Evolutionary conservation across 176 grass and related monocot genomes (phyloP).

Genomic region (Aegilops bicornis): DNA sequence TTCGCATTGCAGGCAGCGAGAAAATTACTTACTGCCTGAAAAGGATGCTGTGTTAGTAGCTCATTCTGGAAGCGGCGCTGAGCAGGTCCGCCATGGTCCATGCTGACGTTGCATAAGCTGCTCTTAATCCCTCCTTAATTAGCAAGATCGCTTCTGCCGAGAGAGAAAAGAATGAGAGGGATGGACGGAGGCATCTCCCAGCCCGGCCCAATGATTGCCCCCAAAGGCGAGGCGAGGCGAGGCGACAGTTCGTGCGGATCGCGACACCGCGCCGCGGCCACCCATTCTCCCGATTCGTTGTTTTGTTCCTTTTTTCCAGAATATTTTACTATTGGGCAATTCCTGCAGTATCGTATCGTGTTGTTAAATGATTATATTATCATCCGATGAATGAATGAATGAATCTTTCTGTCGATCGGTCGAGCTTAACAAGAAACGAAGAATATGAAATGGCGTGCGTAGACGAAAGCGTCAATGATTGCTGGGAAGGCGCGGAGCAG

Average conservation of each 20-base stretch:
- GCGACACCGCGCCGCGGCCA: conserved; percentile 57
- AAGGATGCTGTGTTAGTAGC: background rate
- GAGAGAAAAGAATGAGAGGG: background rate
- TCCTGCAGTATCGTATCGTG: background rate
- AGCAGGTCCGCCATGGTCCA: background rate
- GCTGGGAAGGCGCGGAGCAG: conserved; percentile 6
- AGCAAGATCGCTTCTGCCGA: background rate
- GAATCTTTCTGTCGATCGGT: conserved; percentile 23
- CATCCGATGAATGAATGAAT: background rate
- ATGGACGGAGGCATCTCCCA: no score
- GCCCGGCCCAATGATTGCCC: conserved; percentile 51
- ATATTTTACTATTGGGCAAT: background rate
- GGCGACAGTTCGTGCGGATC: conserved; percentile 55
- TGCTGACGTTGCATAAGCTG: background rate
- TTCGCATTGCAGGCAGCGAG: no score
- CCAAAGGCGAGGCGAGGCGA: background rate
- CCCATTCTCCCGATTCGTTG: background rate
- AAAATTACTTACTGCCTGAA: background rate
- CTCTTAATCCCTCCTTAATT: background rate
- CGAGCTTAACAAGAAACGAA: background rate
- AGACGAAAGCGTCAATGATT: conserved; percentile 42
- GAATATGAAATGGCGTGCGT: background rate
- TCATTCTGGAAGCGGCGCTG: background rate
- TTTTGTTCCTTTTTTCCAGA: no score
- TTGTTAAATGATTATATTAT: no score